Conservation (phyloP, 225 moss, liverwort and hornwort species). For the Antitrichia curtipendula region DNA sequence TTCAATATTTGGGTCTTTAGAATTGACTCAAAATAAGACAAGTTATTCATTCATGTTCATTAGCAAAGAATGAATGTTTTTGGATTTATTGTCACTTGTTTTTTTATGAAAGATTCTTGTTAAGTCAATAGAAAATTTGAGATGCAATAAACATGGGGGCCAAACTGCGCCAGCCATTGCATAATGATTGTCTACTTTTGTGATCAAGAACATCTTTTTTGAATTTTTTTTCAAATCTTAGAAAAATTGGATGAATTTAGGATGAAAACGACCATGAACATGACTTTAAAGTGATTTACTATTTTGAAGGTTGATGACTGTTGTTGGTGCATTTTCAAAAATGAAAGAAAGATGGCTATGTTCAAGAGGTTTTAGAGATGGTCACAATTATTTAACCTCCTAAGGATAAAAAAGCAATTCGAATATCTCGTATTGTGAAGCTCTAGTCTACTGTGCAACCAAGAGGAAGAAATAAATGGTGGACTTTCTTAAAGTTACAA, state of each 20-base stretch:
- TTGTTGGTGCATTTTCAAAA: background rate
- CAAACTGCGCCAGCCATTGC: background rate
- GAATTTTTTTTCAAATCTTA: background rate
- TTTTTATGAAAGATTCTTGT: background rate
- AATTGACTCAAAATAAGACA: background rate
- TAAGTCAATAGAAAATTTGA: background rate
- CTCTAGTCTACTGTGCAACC: no score
- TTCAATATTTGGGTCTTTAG: background rate
- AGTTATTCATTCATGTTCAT: no score
- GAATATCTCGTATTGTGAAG: background rate
- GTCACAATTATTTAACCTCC: background rate
- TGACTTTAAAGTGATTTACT: background rate
- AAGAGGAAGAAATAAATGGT: no score
- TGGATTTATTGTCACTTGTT: background rate
- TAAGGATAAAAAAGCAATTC: no score
- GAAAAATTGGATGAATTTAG: background rate
- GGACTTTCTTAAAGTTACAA: no score
- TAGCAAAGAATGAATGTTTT: background rate
- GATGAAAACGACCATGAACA: background rate
- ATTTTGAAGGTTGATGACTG: background rate
- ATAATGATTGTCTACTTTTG: background rate
- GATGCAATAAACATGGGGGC: fast-evolving
- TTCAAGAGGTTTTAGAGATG: background rate
- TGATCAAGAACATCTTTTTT: background rate
- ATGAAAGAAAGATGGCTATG: background rate